These are phyloP conservation scores for Geranium incanum DNA, from an alignment of 441 rosid genomes.

Conservation along the genomic window DNA sequence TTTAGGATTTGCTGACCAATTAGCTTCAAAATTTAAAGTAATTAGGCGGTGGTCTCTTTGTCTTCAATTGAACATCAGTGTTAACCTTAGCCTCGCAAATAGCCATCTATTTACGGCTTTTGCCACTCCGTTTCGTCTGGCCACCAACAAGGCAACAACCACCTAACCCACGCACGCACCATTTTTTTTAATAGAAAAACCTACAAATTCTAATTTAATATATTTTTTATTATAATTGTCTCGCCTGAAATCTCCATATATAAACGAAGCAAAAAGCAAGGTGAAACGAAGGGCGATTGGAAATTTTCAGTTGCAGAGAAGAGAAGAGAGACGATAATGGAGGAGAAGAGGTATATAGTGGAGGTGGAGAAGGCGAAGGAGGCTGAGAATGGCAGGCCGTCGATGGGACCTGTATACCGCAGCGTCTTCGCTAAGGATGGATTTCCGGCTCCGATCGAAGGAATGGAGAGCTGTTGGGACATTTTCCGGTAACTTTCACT, in stretches of 20 bases:
- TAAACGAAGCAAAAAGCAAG: background rate
- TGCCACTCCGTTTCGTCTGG: too few species aligned
- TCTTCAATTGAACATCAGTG: too few species aligned
- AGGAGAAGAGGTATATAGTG: constrained; percentile 41
- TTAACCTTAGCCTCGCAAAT: too few species aligned
- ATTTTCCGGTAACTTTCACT: constrained; percentile 48
- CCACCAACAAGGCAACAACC: too few species aligned
- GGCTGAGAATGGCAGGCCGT: constrained; percentile 52
- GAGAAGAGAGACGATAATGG: constrained; percentile 21
- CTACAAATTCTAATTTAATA: too few species aligned
- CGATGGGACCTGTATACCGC: constrained; percentile 72
- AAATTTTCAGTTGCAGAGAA: background rate
- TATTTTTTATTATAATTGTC: too few species aligned
- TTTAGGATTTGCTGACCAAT: background rate
- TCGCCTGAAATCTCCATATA: background rate
- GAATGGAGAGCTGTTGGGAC: constrained; percentile 86
- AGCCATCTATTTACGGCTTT: too few species aligned
- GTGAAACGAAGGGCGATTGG: background rate
- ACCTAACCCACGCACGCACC: too few species aligned
- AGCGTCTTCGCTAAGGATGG: constrained; percentile 64
- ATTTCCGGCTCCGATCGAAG: constrained; percentile 58
- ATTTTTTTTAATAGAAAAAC: too few species aligned
- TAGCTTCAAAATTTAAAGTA: too few species aligned
- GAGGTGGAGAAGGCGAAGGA: constrained; percentile 61
- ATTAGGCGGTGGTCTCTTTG: too few species aligned